Percentiles rank a stretch among this genome's conserved stretches.
Evolutionary conservation across 345 rosid genomes (phyloP).

Genomic region (Erodium maritimum): DNA sequence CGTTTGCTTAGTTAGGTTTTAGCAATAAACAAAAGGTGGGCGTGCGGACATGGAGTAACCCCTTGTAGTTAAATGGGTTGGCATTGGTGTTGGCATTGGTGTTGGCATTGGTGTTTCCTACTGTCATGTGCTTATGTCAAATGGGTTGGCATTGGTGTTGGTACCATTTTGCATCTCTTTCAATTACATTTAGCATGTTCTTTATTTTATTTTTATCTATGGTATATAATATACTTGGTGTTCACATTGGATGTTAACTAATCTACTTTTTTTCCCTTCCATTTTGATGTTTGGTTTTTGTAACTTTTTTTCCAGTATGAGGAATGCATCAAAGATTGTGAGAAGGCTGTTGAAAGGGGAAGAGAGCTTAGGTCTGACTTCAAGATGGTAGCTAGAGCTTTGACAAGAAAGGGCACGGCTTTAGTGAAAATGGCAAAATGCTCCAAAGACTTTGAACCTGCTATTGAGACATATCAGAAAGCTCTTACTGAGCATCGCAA

Average conservation of each 20-base stretch:
- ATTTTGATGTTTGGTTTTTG: conserved; percentile 11
- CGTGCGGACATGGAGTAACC: too few relatives aligned
- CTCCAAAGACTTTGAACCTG: conserved; percentile 79
- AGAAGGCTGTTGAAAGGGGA: conserved; percentile 94
- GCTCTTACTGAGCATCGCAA: conserved; percentile 98
- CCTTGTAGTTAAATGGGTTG: too few relatives aligned
- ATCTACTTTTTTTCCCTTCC: too few relatives aligned
- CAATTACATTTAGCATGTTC: too few relatives aligned
- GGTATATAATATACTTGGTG: background rate
- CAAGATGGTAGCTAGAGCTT: conserved; percentile 93
- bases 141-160: conserved; percentile 14
- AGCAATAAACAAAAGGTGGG: too few relatives aligned
- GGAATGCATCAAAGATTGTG: conserved; percentile 92
- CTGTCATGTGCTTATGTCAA: conserved; percentile 20
- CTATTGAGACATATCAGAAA: conserved; percentile 90
- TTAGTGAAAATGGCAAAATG: conserved; percentile 62
- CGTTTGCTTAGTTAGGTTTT: too few relatives aligned
- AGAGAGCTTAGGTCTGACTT: conserved; percentile 92
- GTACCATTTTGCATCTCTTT: too few relatives aligned
- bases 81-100: too few relatives aligned
- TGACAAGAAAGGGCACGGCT: conserved; percentile 94
- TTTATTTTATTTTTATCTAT: too few relatives aligned
- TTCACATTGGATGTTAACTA: background rate
- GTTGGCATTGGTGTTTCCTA: too few relatives aligned
- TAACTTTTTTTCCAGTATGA: conserved; percentile 41